Percentiles rank a stretch among this genome's conserved stretches.
Conservation (phyloP, 345 rosid genomes). For the Psidium guajava region DNA sequence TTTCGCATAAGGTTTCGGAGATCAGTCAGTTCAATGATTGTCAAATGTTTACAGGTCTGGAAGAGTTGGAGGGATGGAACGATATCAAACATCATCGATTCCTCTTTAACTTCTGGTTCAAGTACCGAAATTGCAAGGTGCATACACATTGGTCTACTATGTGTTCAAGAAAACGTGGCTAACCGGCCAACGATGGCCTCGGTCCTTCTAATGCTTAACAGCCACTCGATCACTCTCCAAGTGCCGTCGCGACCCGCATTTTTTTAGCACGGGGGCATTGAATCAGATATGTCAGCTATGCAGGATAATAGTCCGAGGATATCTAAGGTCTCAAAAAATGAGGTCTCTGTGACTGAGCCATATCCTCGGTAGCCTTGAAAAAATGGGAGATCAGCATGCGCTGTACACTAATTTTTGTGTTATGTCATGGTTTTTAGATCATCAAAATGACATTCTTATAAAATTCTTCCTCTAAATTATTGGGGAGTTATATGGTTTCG, state of each 20-base stretch:
- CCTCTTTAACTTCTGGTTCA: slow-evolving; percentile 13
- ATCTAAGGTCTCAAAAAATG: background rate
- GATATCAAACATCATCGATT: slow-evolving; percentile 23
- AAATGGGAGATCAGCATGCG: background rate
- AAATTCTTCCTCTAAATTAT: too few relatives aligned
- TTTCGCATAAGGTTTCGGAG: background rate
- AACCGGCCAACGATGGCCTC: slow-evolving; percentile 42
- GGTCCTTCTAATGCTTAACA: slow-evolving; percentile 34
- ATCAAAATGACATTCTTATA: too few relatives aligned
- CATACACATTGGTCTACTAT: slow-evolving; percentile 44
- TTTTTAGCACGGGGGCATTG: background rate
- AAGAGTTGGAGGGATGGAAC: slow-evolving; percentile 36
- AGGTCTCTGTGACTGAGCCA: background rate
- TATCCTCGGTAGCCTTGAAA: background rate
- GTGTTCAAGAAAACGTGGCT: slow-evolving; percentile 39
- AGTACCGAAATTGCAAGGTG: slow-evolving; percentile 30
- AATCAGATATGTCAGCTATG: background rate
- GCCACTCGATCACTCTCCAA: slow-evolving; percentile 28
- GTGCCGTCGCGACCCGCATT: slow-evolving; percentile 34
- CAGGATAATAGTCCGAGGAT: background rate
- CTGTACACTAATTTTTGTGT: background rate
- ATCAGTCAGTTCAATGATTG: background rate
- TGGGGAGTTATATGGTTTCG: too few relatives aligned
- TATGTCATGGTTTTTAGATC: too few relatives aligned
- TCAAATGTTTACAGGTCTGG: slow-evolving; percentile 36